A percentile compares a stretch with the other conserved stretches of the same genome.
phyloP scores from a whole-genome alignment of 805 yeast genomes.

The Kuraishia ogatae region DNA sequence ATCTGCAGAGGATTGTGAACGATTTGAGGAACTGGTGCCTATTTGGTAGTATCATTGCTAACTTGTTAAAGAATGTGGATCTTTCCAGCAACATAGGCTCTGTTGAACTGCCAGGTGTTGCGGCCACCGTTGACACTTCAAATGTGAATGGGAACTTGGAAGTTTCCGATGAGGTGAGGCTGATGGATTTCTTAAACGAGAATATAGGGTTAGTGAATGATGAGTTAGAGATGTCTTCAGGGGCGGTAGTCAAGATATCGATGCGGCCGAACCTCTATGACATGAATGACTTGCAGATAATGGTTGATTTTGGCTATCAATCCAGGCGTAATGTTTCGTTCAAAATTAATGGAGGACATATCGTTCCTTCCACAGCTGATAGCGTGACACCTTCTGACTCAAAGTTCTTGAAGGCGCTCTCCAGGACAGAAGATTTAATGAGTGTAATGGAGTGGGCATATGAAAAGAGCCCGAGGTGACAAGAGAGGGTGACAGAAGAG shows the following conservation, averaged over 20 bases:
- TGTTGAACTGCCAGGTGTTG: background rate
- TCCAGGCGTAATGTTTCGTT: background rate
- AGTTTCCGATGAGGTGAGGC: constrained; percentile 2
- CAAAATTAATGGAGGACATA: background rate
- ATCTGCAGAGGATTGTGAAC: constrained; percentile 1
- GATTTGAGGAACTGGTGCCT: constrained; percentile 4
- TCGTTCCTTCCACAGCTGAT: background rate
- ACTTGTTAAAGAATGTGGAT: background rate
- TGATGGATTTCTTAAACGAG: constrained; percentile 3
- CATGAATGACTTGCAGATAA: background rate
- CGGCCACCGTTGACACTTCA: background rate
- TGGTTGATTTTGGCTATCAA: background rate
- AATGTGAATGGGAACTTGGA: background rate
- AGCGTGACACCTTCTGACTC: background rate
- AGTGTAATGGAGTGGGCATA: background rate
- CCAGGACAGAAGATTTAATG: background rate
- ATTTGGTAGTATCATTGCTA: background rate
- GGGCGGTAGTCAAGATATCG: background rate
- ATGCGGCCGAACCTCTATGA: constrained; percentile 1
- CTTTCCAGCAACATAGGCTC: background rate
- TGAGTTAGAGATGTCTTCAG: background rate
- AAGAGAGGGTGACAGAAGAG: no score
- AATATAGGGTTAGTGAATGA: background rate
- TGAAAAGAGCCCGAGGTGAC: background rate
- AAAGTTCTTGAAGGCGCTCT: background rate